These are phyloP conservation scores for Botrytis galanthina DNA, from an alignment of 2,329 filamentous ascomycete species.

Conservation along the genomic window DNA sequence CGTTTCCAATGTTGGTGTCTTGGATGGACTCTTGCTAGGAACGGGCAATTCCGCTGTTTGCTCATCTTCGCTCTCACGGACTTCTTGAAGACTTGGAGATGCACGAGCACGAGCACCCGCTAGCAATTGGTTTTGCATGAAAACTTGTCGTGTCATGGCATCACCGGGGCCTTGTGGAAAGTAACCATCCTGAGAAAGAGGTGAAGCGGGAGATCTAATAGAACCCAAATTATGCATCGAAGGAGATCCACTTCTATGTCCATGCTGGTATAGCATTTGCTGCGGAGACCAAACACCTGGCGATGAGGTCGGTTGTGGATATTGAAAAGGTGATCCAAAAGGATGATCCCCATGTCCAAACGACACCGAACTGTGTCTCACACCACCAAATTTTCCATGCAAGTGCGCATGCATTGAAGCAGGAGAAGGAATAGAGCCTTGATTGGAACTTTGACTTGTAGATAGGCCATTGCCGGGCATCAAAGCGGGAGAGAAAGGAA, in stretches of 20 bases:
- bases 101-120: slow-evolving; percentile 45
- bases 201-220: slow-evolving; percentile 63
- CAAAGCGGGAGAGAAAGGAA: slow-evolving; percentile 54
- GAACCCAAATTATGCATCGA: slow-evolving; percentile 53
- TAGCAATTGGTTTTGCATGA: slow-evolving; percentile 49
- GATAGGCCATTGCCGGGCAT: slow-evolving; percentile 58
- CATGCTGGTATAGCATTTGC: slow-evolving; percentile 51
- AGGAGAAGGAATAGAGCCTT: slow-evolving; percentile 69
- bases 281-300: slow-evolving; percentile 57
- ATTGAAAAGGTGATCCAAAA: slow-evolving; percentile 66
- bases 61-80: slow-evolving; percentile 73
- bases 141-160: slow-evolving; percentile 45
- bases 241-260: slow-evolving; percentile 62
- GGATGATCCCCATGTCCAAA: slow-evolving; percentile 55
- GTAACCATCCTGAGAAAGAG: slow-evolving; percentile 49
- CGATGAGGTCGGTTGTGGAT: slow-evolving; percentile 58
- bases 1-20: slow-evolving; percentile 49
- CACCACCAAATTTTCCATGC: slow-evolving; percentile 58
- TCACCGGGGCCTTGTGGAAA: slow-evolving; percentile 38
- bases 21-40: slow-evolving; percentile 50
- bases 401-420: slow-evolving; percentile 60
- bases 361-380: slow-evolving; percentile 67
- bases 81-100: slow-evolving; percentile 65
- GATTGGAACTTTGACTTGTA: slow-evolving; percentile 59
- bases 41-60: slow-evolving; percentile 22